phyloP scores from a whole-genome alignment of 768 basidiomycete genomes.

The Terana coerulea region DNA sequence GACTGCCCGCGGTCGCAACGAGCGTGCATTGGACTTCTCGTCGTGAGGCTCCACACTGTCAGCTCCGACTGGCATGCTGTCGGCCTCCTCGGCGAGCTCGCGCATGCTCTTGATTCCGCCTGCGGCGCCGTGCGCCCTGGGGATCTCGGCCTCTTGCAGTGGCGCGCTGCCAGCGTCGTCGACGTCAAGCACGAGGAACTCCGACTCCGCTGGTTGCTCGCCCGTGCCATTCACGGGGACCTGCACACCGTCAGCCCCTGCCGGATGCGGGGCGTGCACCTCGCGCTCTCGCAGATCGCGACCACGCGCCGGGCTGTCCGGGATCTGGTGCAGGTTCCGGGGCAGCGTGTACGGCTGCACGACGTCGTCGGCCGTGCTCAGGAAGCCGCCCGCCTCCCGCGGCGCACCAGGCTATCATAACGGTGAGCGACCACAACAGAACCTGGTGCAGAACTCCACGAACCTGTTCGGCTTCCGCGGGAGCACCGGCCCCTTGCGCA shows the following conservation, averaged over 20 bases:
- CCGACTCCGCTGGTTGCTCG: neutral
- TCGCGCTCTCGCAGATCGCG: neutral
- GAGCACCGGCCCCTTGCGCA: neutral
- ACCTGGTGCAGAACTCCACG: neutral
- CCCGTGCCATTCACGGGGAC: neutral
- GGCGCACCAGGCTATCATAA: neutral
- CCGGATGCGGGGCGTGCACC: neutral
- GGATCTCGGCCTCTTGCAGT: conserved; percentile 12
- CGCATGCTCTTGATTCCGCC: conserved; percentile 57
- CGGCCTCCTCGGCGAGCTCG: conserved; percentile 51
- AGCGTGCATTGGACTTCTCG: neutral
- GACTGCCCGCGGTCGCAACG: neutral
- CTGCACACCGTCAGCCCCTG: neutral
- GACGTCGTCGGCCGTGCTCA: conserved; percentile 67
- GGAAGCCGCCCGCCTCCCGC: conserved; percentile 49
- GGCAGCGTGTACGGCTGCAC: conserved; percentile 73
- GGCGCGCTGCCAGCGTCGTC: conserved; percentile 19
- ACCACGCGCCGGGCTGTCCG: conserved; percentile 10
- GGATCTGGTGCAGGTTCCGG: conserved; percentile 38
- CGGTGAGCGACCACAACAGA: neutral
- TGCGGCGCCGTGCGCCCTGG: conserved; percentile 5
- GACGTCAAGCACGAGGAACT: conserved; percentile 7
- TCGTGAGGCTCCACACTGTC: neutral
- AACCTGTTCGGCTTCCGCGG: conserved; percentile 9
- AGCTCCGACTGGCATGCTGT: conserved; percentile 4